Percentiles rank a stretch among this genome's conserved stretches.
These are phyloP conservation scores for Cutaneotrichosporon dermatis DNA, from an alignment of 1,284 basidiomycete species.

Conservation along the genomic window DNA sequence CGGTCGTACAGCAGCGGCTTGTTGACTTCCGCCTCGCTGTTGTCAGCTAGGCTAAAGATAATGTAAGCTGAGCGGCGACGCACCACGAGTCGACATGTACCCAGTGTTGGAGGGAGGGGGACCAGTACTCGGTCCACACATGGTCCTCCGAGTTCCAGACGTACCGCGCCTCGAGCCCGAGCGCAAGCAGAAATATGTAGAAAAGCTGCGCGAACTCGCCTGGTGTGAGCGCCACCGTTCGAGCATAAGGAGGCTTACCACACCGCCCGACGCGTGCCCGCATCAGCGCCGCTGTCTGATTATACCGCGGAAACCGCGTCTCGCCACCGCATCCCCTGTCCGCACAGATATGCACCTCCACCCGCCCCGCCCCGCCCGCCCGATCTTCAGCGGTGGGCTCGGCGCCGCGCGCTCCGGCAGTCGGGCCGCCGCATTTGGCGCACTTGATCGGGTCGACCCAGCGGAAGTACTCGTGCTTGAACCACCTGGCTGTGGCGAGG, in stretches of 20 bases:
- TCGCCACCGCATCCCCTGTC: conserved; percentile 26
- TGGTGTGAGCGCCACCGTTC: too few relatives aligned
- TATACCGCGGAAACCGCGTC: conserved; percentile 49
- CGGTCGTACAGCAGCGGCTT: conserved; percentile 50
- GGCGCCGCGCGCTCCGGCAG: conserved; percentile 18
- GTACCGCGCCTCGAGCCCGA: conserved; percentile 49
- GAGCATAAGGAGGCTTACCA: conserved; percentile 14
- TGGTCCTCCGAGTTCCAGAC: conserved; percentile 52
- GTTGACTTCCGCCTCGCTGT: conserved; percentile 49
- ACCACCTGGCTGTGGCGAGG: conserved; percentile 50
- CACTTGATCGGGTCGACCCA: conserved; percentile 54
- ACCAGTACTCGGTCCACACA: conserved; percentile 53
- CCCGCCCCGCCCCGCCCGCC: conserved; percentile 41
- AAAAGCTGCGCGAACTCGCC: conserved; percentile 53
- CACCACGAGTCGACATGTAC: conserved; percentile 51
- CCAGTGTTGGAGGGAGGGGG: conserved; percentile 44
- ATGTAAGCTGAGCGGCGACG: neutral
- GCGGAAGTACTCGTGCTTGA: conserved; percentile 49
- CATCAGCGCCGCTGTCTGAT: conserved; percentile 42
- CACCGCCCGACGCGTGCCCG: conserved; percentile 49
- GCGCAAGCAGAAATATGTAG: conserved; percentile 47
- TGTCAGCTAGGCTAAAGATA: neutral
- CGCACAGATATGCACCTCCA: conserved; percentile 43
- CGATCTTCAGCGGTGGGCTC: conserved; percentile 36
- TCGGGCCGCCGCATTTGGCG: conserved; percentile 38